A percentile compares a stretch with the other conserved stretches of the same genome.
phyloP scores from a whole-genome alignment of 2,329 filamentous ascomycete genomes.

The Corinectria fuckeliana region DNA sequence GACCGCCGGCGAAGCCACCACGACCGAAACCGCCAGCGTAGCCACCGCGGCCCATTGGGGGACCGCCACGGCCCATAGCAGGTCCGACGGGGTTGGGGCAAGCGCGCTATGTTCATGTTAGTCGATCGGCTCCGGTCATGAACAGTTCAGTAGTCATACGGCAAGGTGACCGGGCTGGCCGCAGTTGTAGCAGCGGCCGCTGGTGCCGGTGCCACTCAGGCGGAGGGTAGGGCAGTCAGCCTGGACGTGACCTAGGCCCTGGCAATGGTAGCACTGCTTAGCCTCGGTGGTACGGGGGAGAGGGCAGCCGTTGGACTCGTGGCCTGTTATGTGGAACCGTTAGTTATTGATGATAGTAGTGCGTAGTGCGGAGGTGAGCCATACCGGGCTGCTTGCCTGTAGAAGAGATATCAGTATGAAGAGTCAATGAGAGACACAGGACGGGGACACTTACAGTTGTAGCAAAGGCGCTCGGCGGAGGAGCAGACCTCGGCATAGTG shows the following conservation, averaged over 20 bases:
- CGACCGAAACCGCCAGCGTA: slow-evolving; percentile 69
- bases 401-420: slow-evolving; percentile 30
- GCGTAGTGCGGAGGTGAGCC: not conserved
- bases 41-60: slow-evolving; percentile 73
- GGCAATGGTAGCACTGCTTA: slow-evolving; percentile 99
- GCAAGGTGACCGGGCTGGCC: slow-evolving; percentile 92
- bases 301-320: slow-evolving; percentile 98
- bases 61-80: slow-evolving; percentile 66
- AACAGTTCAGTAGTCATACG: slow-evolving; percentile 56
- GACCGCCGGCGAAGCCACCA: slow-evolving; percentile 75
- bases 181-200: slow-evolving; percentile 96
- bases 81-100: slow-evolving; percentile 77
- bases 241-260: slow-evolving; percentile 97
- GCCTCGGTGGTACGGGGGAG: slow-evolving; percentile 96
- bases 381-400: slow-evolving; percentile 80
- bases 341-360: not conserved
- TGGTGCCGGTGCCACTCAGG: slow-evolving; percentile 80
- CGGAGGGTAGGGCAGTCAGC: slow-evolving; percentile 98
- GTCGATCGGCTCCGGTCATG: not conserved
- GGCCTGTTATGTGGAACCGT: slow-evolving; percentile 57
- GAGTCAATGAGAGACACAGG: not conserved
- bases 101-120: slow-evolving; percentile 64
- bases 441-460: slow-evolving; percentile 80
- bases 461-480: slow-evolving; percentile 97
- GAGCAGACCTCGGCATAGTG: slow-evolving; percentile 92